A percentile compares a stretch with the other conserved stretches of the same genome.
phyloP scores from a whole-genome alignment of 2,329 filamentous ascomycete genomes.

The Colletotrichum cereale region DNA sequence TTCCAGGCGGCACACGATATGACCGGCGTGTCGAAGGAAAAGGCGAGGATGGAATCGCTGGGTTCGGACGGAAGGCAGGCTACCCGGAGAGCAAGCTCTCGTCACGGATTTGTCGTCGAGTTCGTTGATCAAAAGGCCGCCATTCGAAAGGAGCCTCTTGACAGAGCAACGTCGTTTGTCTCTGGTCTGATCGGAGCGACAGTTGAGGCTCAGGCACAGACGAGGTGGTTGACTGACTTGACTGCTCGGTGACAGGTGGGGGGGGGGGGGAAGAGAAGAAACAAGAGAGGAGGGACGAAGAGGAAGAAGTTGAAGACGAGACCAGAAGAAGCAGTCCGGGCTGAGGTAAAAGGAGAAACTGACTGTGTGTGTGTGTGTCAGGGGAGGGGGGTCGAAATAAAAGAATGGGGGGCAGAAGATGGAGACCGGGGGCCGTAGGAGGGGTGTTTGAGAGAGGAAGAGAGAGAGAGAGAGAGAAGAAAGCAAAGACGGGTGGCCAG shows the following conservation, averaged over 20 bases:
- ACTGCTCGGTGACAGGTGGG: constrained; percentile 39
- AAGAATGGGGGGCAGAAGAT: constrained; percentile 13
- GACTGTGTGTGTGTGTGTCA: constrained; percentile 1
- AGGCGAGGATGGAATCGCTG: not conserved
- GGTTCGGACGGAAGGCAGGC: constrained; percentile 7
- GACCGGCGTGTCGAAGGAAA: constrained; percentile 30
- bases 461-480: not conserved
- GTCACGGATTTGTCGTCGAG: constrained; percentile 28
- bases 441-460: not conserved
- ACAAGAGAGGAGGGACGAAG: constrained; percentile 33
- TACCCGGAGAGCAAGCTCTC: constrained; percentile 39
- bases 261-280: constrained; percentile 38
- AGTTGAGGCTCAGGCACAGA: constrained; percentile 37
- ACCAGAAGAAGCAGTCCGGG: constrained; percentile 38
- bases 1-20: constrained; percentile 21
- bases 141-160: constrained; percentile 34
- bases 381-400: constrained; percentile 29
- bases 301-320: constrained; percentile 32
- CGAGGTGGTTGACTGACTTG: constrained; percentile 34
- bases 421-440: constrained; percentile 1
- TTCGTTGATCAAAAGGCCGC: constrained; percentile 31
- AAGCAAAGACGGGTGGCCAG: constrained; percentile 20
- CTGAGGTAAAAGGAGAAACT: constrained; percentile 35
- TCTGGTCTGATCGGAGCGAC: constrained; percentile 31
- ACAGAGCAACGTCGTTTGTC: constrained; percentile 27